Conservation (phyloP, 805 yeast genomes). For the Kodamaea hsintzibuensis region DNA sequence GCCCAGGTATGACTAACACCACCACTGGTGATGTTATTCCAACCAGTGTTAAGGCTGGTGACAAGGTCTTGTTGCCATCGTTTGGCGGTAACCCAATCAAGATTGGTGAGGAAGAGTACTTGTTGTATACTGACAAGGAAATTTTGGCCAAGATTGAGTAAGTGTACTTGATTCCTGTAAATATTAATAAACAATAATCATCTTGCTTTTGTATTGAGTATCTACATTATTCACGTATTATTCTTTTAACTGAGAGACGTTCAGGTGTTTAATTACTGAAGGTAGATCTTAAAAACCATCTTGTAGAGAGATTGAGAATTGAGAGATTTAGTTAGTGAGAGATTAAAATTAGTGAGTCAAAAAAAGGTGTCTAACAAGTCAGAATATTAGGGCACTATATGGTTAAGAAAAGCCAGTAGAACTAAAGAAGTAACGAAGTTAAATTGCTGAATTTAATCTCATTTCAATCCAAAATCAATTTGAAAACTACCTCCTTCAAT, state of each 20-base stretch:
- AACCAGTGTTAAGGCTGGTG: constrained; percentile 84
- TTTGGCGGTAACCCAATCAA: constrained; percentile 92
- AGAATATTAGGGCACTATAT: no score
- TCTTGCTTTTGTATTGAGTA: background rate
- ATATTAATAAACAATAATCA: constrained; percentile 1
- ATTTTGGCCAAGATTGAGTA: constrained; percentile 85
- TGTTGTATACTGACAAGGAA: constrained; percentile 90
- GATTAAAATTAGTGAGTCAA: no score
- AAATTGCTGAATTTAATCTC: no score
- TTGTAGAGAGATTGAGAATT: no score
- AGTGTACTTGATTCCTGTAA: constrained; percentile 4
- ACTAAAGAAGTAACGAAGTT: no score
- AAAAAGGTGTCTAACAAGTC: no score
- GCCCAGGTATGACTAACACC: constrained; percentile 84
- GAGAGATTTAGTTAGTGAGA: no score
- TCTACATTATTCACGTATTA: no score
- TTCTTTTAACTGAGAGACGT: no score
- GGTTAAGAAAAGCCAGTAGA: no score
- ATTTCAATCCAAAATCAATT: no score
- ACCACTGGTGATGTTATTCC: constrained; percentile 69
- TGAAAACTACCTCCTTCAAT: no score
- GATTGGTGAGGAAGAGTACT: constrained; percentile 79
- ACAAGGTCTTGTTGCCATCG: constrained; percentile 89
- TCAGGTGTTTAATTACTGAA: background rate
- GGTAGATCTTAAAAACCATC: background rate